Conservation (phyloP, 2,329 filamentous ascomycete genomes). For the Phoma herbarum region DNA sequence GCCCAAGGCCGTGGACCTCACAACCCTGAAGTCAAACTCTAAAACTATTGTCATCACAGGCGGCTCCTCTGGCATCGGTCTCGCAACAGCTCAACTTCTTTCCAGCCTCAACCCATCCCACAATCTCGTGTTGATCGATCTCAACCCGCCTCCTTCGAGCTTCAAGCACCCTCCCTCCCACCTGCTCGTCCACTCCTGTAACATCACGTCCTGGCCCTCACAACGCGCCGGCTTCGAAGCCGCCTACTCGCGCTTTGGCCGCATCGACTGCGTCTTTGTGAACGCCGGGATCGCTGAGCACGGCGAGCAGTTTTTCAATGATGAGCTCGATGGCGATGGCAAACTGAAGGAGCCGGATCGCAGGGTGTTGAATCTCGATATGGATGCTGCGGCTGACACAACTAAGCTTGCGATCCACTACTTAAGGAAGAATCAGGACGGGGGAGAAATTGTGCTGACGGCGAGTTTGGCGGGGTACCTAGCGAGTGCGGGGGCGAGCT, state of each 20-base stretch:
- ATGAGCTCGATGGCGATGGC: conserved; percentile 53
- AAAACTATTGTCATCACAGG: conserved; percentile 54
- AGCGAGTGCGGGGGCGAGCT: conserved; percentile 57
- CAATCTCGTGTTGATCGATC: conserved; percentile 55
- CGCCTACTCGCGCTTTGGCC: conserved; percentile 53
- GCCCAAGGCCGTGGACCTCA: conserved; percentile 29
- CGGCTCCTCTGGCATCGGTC: conserved; percentile 53
- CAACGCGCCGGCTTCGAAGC: conserved; percentile 57
- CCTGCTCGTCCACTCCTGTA: conserved; percentile 52
- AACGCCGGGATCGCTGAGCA: conserved; percentile 61
- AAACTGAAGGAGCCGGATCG: conserved; percentile 58
- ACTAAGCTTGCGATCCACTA: conserved; percentile 60
- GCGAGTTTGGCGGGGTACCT: conserved; percentile 61
- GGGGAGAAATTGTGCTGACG: conserved; percentile 58
- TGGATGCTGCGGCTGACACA: conserved; percentile 58
- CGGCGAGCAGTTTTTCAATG: conserved; percentile 60
- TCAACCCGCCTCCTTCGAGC: conserved; percentile 46
- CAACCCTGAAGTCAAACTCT: conserved; percentile 34
- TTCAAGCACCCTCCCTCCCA: conserved; percentile 39
- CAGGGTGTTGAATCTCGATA: conserved; percentile 56
- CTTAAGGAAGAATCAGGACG: conserved; percentile 52
- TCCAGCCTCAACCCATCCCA: conserved; percentile 50
- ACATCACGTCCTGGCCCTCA: conserved; percentile 57
- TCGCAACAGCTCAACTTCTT: conserved; percentile 53
- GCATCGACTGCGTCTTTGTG: conserved; percentile 59